Evolutionary conservation across 1,139 yeast genomes (phyloP).

Genomic region (Hemisphaericaspora xylanilytica): DNA sequence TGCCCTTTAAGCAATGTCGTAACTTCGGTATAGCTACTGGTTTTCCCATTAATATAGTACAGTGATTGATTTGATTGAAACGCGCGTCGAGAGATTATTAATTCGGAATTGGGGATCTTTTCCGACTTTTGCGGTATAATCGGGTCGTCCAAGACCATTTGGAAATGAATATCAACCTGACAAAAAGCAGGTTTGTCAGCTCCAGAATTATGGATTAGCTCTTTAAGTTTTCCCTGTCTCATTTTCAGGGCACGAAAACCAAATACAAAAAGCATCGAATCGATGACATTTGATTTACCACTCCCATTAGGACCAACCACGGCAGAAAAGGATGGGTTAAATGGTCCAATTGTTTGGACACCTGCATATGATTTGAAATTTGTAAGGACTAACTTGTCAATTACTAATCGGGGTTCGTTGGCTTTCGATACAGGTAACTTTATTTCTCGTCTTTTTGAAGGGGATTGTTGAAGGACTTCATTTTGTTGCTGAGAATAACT

Average conservation of each 20-base stretch:
- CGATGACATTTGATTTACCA: constrained; percentile 96
- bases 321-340: constrained; percentile 89
- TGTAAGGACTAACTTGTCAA: constrained; percentile 66
- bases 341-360: constrained; percentile 90
- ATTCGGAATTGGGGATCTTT: constrained; percentile 53
- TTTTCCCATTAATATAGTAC: constrained; percentile 69
- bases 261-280: constrained; percentile 91
- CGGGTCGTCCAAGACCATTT: constrained; percentile 65
- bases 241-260: constrained; percentile 95
- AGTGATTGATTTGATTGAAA: constrained; percentile 72
- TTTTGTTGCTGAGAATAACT: constrained; percentile 33
- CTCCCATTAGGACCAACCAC: constrained; percentile 99
- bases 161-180: constrained; percentile 91
- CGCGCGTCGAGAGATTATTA: constrained; percentile 80
- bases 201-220: constrained; percentile 82
- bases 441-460: constrained; percentile 24
- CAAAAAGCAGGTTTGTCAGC: constrained; percentile 64
- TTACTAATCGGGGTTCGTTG: constrained; percentile 63
- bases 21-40: constrained; percentile 77
- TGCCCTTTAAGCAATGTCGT: constrained; percentile 70
- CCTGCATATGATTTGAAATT: constrained; percentile 98
- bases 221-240: constrained; percentile 93
- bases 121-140: constrained; percentile 33
- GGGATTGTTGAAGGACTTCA: constrained; percentile 28
- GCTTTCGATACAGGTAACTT: constrained; percentile 13